These are phyloP conservation scores for Neopestalotiopsis clavispora DNA, from an alignment of 2,329 filamentous ascomycete species.

Conservation along the genomic window DNA sequence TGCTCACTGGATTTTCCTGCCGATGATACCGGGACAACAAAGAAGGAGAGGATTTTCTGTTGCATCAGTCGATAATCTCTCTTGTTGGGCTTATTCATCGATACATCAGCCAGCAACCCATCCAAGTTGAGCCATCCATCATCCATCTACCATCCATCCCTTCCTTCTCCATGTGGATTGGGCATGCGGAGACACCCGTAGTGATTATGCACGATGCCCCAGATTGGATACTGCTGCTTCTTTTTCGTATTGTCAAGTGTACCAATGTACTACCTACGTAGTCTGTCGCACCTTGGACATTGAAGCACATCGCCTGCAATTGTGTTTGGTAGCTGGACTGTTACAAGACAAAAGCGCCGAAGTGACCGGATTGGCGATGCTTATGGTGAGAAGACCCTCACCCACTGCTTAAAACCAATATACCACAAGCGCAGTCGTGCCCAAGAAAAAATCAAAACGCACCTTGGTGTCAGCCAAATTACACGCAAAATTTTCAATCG, in stretches of 20 bases:
- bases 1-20: not conserved
- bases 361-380: not conserved
- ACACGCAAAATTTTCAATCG: not conserved
- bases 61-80: not conserved
- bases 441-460: not conserved
- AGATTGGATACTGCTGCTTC: no score
- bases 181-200: no score
- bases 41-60: not conserved
- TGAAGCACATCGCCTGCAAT: no score
- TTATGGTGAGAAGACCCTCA: not conserved
- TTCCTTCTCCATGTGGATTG: no score
- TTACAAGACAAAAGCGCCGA: not conserved
- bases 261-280: no score
- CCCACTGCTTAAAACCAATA: not conserved
- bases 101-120: no score
- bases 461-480: slow-evolving; percentile 1
- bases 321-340: no score
- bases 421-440: not conserved
- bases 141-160: no score
- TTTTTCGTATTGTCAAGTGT: no score
- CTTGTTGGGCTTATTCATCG: not conserved
- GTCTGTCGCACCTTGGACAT: no score
- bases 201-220: no score
- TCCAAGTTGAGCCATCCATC: no score
- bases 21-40: not conserved